A percentile compares a stretch with the other conserved stretches of the same genome.
Conservation (phyloP, 768 basidiomycete species). For the Serendipita sp. region DNA sequence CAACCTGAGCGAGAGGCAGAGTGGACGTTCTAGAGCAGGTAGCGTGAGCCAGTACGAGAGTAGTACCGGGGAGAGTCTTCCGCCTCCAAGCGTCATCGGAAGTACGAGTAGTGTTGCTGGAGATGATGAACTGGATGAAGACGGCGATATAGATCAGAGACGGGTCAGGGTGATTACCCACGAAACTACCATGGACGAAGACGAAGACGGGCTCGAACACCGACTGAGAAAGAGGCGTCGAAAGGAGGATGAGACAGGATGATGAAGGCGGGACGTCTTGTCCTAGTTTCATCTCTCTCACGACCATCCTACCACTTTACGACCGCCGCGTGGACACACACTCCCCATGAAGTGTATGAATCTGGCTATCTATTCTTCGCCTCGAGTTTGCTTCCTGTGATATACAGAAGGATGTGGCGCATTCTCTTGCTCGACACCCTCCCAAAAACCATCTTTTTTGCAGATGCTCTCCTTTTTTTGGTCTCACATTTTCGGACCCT, state of each 20-base stretch:
- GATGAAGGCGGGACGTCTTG: neutral
- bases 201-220: neutral
- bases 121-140: conserved; percentile 2
- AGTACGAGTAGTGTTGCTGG: conserved; percentile 4
- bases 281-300: neutral
- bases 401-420: too few species aligned
- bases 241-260: neutral
- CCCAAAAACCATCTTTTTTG: neutral
- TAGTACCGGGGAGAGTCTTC: neutral
- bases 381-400: too few species aligned
- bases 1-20: neutral
- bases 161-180: neutral
- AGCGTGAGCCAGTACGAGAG: conserved; percentile 1
- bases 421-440: neutral
- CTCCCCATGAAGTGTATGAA: too few species aligned
- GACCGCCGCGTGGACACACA: neutral
- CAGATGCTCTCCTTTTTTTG: neutral
- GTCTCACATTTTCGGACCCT: neutral
- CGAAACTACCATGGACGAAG: neutral
- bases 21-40: neutral
- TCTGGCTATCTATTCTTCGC: too few species aligned
- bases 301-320: neutral
- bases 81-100: neutral
- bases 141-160: neutral
- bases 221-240: neutral